Base-by-base conservation (phyloP, 257 asterid species). In the Nicotiana obtusifolia region DNA sequence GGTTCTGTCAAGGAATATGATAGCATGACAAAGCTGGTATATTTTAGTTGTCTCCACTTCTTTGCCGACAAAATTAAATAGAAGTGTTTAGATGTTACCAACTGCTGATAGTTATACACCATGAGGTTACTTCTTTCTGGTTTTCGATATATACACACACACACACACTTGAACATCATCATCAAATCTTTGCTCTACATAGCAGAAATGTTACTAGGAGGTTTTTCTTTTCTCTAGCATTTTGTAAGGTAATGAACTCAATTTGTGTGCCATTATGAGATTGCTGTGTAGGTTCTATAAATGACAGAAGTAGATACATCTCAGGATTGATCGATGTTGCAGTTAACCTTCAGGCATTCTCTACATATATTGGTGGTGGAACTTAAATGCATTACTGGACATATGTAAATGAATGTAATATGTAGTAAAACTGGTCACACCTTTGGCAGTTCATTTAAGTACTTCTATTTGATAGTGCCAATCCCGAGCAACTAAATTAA, bases 1-100 rank as follows among this genome's bases (percentile, higher is more conserved):
- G 94, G 87, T 87, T 98, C 98, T 87, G 93, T 96, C 81, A 94
- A 93, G 93, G 97, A 96, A 86, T 96, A 88, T 67, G 99, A 96
- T 86, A 96, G 98, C 88, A 94, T 92, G 98, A 90, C 95, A 67
- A 93, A 90, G 82, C 97, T 93, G 94, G 98, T 95, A 92, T 86
- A 75, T 80, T 37, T 24, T 67, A 76, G 37, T 47, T 47, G 49
- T 73, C 61, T 47, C 24, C 61, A 49, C 41, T 24, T 71, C 13
- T 15, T 44, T 73, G 61, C 79, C 79, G n/a, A 73, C 41, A 47
- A 47, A 44, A 47, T 24, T 61, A 31, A 65, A 47, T 13, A 28
- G 22, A 65, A 30, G 8, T 16, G 6, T 30, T 65, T 33, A 66
- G 16, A 66, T 17, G 52, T 66, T 73, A 24, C 37, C 79, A 24